These are phyloP conservation scores for Diaporthe caulivora DNA, from an alignment of 2,329 filamentous ascomycete genomes.

Conservation along the genomic window DNA sequence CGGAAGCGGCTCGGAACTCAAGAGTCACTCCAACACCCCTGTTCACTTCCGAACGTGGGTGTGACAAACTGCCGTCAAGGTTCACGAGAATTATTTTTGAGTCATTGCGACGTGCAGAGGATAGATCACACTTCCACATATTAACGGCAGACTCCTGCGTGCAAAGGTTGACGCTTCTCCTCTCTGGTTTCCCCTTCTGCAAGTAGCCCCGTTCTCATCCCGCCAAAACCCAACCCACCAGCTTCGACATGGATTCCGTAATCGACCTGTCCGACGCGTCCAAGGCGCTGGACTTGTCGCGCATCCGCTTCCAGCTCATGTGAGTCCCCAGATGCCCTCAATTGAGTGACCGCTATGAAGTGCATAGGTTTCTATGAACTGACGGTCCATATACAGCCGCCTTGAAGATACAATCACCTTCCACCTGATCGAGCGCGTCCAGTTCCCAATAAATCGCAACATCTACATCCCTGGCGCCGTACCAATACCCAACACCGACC, in stretches of 20 bases:
- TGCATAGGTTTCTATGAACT: not conserved
- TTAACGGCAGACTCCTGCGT: not conserved
- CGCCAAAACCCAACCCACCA: not conserved
- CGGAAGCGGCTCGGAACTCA: slow-evolving; percentile 24
- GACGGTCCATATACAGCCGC: slow-evolving; percentile 68
- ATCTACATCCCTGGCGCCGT: slow-evolving; percentile 89
- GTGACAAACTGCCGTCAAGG: slow-evolving; percentile 10
- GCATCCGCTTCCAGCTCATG: slow-evolving; percentile 96
- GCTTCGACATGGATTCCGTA: slow-evolving; percentile 82
- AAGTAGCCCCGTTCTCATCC: not conserved
- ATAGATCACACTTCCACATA: not conserved
- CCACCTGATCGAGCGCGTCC: slow-evolving; percentile 96
- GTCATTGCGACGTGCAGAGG: not conserved
- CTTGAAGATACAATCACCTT: slow-evolving; percentile 98
- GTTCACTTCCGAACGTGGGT: slow-evolving; percentile 15
- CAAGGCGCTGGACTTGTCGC: slow-evolving; percentile 87
- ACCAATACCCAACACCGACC: slow-evolving; percentile 76
- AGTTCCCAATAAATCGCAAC: slow-evolving; percentile 91
- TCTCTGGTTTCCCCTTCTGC: not conserved
- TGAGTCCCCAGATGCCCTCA: slow-evolving; percentile 57
- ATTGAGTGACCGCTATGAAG: not conserved
- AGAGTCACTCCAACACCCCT: not conserved
- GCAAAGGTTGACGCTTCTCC: not conserved
- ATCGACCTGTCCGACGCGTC: slow-evolving; percentile 89
- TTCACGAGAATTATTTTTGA: not conserved